Base-by-base conservation (phyloP, 1,284 basidiomycete genomes). In the Meripilus lineatus region DNA sequence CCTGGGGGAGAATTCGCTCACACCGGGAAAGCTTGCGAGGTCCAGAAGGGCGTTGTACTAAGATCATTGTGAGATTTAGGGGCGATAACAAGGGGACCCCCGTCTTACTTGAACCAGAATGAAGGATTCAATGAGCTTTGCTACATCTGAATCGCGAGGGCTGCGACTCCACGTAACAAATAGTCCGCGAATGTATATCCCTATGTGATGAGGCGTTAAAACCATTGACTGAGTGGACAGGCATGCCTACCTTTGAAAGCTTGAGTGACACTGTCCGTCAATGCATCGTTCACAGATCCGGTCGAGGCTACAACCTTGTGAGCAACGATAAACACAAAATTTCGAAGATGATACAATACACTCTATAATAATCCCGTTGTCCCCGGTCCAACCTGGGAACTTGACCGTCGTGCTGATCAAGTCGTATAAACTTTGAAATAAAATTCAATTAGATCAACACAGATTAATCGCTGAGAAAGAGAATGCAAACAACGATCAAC, bases 131-230 rank as follows among this genome's bases (percentile, higher is more conserved):
- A 46, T 42, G 4, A 46, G 40, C n/a, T 34, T 23, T 5, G 40
- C 45, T 15, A 33, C 18, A 20, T 32, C 32, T 6, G 32, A 42
- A 20, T 23, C 18, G 10, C n/a, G 15, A 30, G 17, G 20, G 5
- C 13, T 36, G 11, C 45, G 40, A 5, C 25, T 15, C 45, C 45
- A 46, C 6, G 40, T 33, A 28, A 42, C 45, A 20, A 24, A 26
- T 30, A 46, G 32, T 4, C 40, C 45, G 11, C 45, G 45, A 20
- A 46, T 42, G 26, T 36, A 46, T 18, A 43, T 34, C 5, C 38
- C 43, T 45, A 22, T 14, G 13, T n/a, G n/a, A n/a, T n/a, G n/a
- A n/a, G n/a, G n/a, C n/a, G n/a, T n/a, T n/a, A n/a, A n/a, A n/a
- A n/a, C n/a, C n/a, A n/a, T n/a, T n/a, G n/a, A n/a, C n/a, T n/a